Base-by-base conservation (phyloP, 2,329 filamentous ascomycete species). In the Claviceps quebecensis region DNA sequence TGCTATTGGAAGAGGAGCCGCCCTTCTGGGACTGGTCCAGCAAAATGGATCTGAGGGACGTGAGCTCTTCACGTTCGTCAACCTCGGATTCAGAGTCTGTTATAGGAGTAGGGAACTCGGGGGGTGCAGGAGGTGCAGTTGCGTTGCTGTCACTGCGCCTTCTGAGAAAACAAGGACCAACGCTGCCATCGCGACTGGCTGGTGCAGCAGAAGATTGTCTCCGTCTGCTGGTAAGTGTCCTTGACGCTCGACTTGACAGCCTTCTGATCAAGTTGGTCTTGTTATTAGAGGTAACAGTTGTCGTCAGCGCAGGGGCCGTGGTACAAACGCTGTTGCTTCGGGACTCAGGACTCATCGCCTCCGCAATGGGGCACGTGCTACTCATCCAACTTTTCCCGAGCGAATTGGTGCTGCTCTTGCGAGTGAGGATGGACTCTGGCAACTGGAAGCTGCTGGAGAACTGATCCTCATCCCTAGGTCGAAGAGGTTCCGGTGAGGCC, bases 61-160 rank as follows among this genome's bases (percentile, higher is more conserved):
- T 53, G 14, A 56, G 47, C 44, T 79, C 75, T 36, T 75, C 72
- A 50, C 68, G 65, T 48, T 76, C 74, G 43, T 76, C 72, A 23
- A 74, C 66, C 26, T 82, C 80, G 37, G 77, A 76, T 56, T 84
- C 80, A 19, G 76, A 78, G 56, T 79, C 76, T 11, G 70, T 71
- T 34, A 48, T 37, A 37, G 57, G 59, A 17, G 66, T 54, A 55
- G 69, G 65, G 36, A 65, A 71, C 52, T 75, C 74, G 37, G 75
- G 69, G 9, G 80, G 78, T 8, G 76, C 74, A 38, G 75, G 69
- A 9, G 80, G 78, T 7, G 76, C 74, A 6, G 84, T 84, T 57
- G 80, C 86, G 66, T 86, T 93, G 71, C 90, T 95, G 66, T 94
- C 89, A 66, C 90, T 96, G 57, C 90, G 82, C 53, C 88, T 78